Evolutionary conservation across 768 basidiomycete species (phyloP).

Genomic region (Leucocoprinus leucothites): DNA sequence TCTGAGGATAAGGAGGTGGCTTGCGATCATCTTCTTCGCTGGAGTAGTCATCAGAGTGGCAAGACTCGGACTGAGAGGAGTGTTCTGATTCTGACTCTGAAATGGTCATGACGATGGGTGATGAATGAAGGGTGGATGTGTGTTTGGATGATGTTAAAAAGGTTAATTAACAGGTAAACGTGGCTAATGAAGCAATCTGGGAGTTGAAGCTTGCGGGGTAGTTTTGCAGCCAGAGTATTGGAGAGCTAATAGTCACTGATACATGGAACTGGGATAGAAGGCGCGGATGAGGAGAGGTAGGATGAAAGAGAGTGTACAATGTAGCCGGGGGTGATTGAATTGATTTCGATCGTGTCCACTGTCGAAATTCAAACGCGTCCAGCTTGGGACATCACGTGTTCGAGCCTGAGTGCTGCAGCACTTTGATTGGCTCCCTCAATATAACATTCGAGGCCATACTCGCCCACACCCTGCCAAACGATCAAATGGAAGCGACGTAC

Average conservation of each 20-base stretch:
- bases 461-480: too few relatives aligned
- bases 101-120: conserved; percentile 8
- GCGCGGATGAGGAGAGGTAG: neutral
- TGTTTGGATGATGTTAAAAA: neutral
- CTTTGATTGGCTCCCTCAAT: too few relatives aligned
- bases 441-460: too few relatives aligned
- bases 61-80: conserved; percentile 4
- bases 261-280: neutral
- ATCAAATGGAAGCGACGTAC: too few relatives aligned
- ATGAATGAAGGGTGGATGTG: neutral
- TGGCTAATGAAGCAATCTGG: neutral
- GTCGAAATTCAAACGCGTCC: too few relatives aligned
- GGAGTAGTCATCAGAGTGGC: conserved; percentile 14
- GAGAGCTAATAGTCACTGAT: neutral
- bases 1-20: conserved; percentile 25
- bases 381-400: too few relatives aligned
- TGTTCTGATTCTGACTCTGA: conserved; percentile 14
- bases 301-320: too few relatives aligned
- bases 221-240: too few relatives aligned
- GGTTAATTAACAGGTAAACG: neutral
- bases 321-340: too few relatives aligned
- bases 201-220: too few relatives aligned
- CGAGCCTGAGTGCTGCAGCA: too few relatives aligned
- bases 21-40: conserved; percentile 4
- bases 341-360: too few relatives aligned